A percentile compares a stretch with the other conserved stretches of the same genome.
Evolutionary conservation across 805 yeast genomes (phyloP).

Genomic region (Lachancea quebecensis): DNA sequence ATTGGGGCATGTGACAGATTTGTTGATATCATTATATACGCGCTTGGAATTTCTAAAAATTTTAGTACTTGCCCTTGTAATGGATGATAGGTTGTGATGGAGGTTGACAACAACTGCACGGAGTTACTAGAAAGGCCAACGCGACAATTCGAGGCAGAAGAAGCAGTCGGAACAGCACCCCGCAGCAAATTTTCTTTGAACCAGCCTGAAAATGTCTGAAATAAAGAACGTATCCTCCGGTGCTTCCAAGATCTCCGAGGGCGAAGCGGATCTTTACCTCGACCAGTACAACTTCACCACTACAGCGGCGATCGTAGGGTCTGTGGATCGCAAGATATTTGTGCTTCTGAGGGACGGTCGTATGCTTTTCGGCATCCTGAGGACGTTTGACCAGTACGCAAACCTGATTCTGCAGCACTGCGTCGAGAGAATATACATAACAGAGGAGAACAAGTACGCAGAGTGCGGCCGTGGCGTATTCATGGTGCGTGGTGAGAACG

Average conservation of each 20-base stretch:
- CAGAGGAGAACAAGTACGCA: constrained; percentile 51
- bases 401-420: constrained; percentile 90
- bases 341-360: constrained; percentile 88
- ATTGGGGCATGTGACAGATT: too few relatives aligned
- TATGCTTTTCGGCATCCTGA: constrained; percentile 75
- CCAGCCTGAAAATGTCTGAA: constrained; percentile 1
- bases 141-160: too few relatives aligned
- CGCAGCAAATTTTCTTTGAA: background rate
- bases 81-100: too few relatives aligned
- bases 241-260: constrained; percentile 30
- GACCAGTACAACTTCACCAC: constrained; percentile 82
- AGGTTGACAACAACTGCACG: too few relatives aligned
- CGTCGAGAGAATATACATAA: constrained; percentile 70
- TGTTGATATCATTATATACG: too few relatives aligned
- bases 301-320: constrained; percentile 84
- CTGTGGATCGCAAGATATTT: constrained; percentile 74
- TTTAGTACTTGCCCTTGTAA: too few relatives aligned
- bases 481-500: constrained; percentile 92
- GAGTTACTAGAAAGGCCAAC: too few relatives aligned
- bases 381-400: constrained; percentile 94
- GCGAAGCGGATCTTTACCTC: constrained; percentile 53
- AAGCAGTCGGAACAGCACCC: too few relatives aligned
- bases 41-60: too few relatives aligned
- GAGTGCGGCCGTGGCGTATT: constrained; percentile 75
- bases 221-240: background rate